Evolutionary conservation across 1,284 basidiomycete species (phyloP).

Genomic region (Ustilago crameri): DNA sequence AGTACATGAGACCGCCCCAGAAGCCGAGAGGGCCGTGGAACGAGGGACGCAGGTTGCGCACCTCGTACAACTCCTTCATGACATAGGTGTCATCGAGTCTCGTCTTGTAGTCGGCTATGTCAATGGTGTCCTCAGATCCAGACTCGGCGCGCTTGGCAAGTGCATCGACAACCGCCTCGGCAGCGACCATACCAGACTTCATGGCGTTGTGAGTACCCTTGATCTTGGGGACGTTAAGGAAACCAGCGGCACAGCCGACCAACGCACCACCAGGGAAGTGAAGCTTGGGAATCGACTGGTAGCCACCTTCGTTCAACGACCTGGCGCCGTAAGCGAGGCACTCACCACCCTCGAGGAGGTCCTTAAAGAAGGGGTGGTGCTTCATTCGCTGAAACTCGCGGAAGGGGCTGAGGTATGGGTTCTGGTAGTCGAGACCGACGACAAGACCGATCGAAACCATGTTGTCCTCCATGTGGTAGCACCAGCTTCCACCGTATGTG

Average conservation of each 20-base stretch:
- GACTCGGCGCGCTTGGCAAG: slow-evolving; percentile 70
- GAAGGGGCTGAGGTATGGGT: slow-evolving; percentile 93
- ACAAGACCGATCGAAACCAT: slow-evolving; percentile 92
- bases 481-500: slow-evolving; percentile 93
- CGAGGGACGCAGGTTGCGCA: slow-evolving; percentile 90
- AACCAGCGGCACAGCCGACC: slow-evolving; percentile 92
- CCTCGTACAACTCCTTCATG: slow-evolving; percentile 86
- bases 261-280: slow-evolving; percentile 95
- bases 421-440: slow-evolving; percentile 91
- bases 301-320: slow-evolving; percentile 90
- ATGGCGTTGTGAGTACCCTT: slow-evolving; percentile 99
- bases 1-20: slow-evolving; percentile 89
- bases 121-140: slow-evolving; percentile 70
- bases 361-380: slow-evolving; percentile 90
- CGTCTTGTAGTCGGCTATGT: slow-evolving; percentile 82
- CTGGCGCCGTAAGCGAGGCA: slow-evolving; percentile 91
- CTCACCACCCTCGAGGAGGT: slow-evolving; percentile 81
- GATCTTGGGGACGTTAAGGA: slow-evolving; percentile 97
- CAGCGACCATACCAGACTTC: slow-evolving; percentile 98
- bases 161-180: slow-evolving; percentile 83
- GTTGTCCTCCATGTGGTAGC: slow-evolving; percentile 95
- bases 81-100: slow-evolving; percentile 86
- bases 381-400: slow-evolving; percentile 96
- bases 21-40: slow-evolving; percentile 88
- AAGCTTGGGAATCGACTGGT: slow-evolving; percentile 90